Percentiles rank a stretch among this genome's conserved stretches.
Conservation (phyloP, 805 yeast species). For the Ogataea pignaliae region DNA sequence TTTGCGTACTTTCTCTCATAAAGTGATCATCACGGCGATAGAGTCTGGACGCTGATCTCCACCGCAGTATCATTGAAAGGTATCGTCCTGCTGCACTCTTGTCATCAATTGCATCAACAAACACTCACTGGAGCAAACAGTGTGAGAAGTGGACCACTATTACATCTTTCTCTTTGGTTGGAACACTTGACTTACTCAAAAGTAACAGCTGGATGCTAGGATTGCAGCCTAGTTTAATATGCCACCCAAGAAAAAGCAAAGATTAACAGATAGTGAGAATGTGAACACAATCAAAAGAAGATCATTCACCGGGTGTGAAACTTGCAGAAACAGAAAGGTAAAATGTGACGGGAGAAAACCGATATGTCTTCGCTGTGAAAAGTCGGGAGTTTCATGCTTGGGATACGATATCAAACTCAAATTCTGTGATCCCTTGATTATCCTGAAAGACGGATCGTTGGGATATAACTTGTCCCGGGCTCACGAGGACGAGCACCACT, state of each 20-base stretch:
- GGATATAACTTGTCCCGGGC: slow-evolving; percentile 8
- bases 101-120: too few species aligned
- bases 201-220: too few species aligned
- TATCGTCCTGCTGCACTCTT: too few species aligned
- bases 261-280: not conserved
- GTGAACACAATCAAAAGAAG: slow-evolving; percentile 13
- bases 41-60: too few species aligned
- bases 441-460: slow-evolving; percentile 21
- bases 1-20: too few species aligned
- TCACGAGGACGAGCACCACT: slow-evolving; percentile 3
- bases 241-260: not conserved
- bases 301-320: slow-evolving; percentile 50
- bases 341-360: slow-evolving; percentile 49
- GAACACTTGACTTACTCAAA: too few species aligned
- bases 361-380: slow-evolving; percentile 41
- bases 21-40: too few species aligned
- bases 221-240: too few species aligned
- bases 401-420: slow-evolving; percentile 48
- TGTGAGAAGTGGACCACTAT: too few species aligned
- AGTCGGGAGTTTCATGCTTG: slow-evolving; percentile 40
- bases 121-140: too few species aligned
- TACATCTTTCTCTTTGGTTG: too few species aligned
- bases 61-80: too few species aligned
- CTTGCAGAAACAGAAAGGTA: slow-evolving; percentile 49
- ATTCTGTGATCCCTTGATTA: slow-evolving; percentile 40